Conservation (phyloP, 202 grass and related monocot species). For the Alloteropsis angusta region DNA sequence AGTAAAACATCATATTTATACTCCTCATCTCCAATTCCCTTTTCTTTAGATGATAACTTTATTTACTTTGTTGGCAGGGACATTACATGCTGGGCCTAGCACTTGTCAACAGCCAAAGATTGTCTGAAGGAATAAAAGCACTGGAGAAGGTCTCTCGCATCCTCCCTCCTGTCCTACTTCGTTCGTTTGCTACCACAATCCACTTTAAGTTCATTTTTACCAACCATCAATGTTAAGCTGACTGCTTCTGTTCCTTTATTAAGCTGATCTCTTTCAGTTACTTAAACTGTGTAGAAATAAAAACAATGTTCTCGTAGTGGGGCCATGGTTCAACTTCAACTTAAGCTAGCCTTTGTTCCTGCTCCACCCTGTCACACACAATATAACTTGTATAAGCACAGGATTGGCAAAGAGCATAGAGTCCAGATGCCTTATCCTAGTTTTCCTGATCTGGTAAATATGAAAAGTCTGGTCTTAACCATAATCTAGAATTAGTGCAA, state of each 20-base stretch:
- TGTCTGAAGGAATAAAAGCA: conserved; percentile 77
- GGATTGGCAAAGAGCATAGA: neutral
- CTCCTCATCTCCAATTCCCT: neutral
- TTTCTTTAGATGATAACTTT: conserved; percentile 6
- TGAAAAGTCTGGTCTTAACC: neutral
- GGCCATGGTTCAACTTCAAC: neutral
- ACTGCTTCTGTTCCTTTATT: neutral
- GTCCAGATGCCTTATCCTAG: neutral
- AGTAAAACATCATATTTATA: neutral
- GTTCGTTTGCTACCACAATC: neutral
- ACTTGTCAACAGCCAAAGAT: conserved; percentile 62
- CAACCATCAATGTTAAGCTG: neutral
- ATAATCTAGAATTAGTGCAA: neutral
- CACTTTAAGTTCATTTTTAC: neutral
- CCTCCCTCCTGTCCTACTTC: neutral
- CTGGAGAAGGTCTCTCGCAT: conserved; percentile 62
- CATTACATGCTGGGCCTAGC: conserved; percentile 92
- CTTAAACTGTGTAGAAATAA: neutral
- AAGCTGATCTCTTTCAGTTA: neutral
- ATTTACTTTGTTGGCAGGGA: conserved; percentile 36
- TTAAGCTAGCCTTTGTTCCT: conserved; percentile 12
- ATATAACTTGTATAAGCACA: neutral
- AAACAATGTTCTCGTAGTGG: neutral
- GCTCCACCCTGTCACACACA: neutral
- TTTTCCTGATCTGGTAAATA: neutral